Evolutionary conservation across 2,329 filamentous ascomycete species (phyloP).

Genomic region (Monosporascus sp.): DNA sequence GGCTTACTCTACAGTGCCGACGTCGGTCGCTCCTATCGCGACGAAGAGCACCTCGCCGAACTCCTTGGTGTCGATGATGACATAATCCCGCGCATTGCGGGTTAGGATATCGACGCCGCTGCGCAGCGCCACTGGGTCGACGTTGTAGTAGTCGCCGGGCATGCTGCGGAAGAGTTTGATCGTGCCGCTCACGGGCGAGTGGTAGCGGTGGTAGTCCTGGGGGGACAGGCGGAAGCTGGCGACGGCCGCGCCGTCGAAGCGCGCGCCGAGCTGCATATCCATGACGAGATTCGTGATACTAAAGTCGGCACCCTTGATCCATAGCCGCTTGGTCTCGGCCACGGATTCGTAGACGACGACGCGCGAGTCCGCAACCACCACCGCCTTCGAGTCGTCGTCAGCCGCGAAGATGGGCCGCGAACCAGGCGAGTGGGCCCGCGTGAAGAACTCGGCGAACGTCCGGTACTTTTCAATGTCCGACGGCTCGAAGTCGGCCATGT

Average conservation of each 20-base stretch:
- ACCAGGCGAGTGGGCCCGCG: constrained; percentile 26
- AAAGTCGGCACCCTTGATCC: constrained; percentile 41
- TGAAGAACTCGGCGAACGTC: constrained; percentile 35
- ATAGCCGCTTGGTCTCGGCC: constrained; percentile 27
- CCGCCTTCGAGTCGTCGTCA: constrained; percentile 22
- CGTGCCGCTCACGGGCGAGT: constrained; percentile 35
- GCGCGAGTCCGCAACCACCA: constrained; percentile 31
- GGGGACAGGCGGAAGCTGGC: constrained; percentile 37
- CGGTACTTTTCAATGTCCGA: constrained; percentile 28
- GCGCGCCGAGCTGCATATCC: constrained; percentile 25
- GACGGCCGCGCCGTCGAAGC: constrained; percentile 30
- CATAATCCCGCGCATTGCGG: constrained; percentile 30
- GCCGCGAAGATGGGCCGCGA: constrained; percentile 23
- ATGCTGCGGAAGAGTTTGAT: constrained; percentile 33
- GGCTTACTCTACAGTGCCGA: constrained; percentile 34
- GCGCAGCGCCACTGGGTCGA: constrained; percentile 30
- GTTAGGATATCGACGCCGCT: constrained; percentile 33
- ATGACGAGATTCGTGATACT: constrained; percentile 34
- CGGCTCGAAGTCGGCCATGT: constrained; percentile 33
- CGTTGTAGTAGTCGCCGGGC: constrained; percentile 38
- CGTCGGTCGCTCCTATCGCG: constrained; percentile 35
- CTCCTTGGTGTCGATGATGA: constrained; percentile 31
- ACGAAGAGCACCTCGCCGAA: constrained; percentile 38
- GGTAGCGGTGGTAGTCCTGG: constrained; percentile 42
- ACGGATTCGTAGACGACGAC: constrained; percentile 32